These are phyloP conservation scores for Cladosporium colombiae DNA, from an alignment of 2,329 filamentous ascomycete genomes.

Conservation along the genomic window DNA sequence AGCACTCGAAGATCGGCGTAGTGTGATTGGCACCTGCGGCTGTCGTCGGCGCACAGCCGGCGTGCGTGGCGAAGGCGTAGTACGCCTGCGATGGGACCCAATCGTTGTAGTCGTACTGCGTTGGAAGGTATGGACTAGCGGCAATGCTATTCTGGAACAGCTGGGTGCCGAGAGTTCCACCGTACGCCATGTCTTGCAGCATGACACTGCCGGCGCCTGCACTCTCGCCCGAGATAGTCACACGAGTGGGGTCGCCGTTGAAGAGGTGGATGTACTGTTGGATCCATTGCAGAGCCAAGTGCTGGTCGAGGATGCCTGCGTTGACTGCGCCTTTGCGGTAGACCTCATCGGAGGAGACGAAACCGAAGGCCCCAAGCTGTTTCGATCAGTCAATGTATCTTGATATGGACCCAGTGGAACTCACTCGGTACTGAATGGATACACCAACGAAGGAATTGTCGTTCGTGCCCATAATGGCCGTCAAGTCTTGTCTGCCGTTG, in stretches of 20 bases:
- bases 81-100: not conserved
- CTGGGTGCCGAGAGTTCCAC: slow-evolving; percentile 29
- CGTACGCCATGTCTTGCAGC: slow-evolving; percentile 38
- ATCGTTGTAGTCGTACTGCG: not conserved
- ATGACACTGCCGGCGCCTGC: slow-evolving; percentile 44
- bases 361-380: slow-evolving; percentile 49
- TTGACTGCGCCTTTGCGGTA: slow-evolving; percentile 40
- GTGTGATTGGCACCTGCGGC: not conserved
- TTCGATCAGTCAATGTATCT: not conserved
- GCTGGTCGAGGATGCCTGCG: slow-evolving; percentile 50
- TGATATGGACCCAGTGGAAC: not conserved
- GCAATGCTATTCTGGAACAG: slow-evolving; percentile 36
- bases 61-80: not conserved
- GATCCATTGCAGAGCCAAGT: slow-evolving; percentile 54
- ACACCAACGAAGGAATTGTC: not conserved
- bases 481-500: not conserved
- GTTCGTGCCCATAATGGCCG: not conserved
- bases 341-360: slow-evolving; percentile 43
- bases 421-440: not conserved
- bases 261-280: slow-evolving; percentile 50
- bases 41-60: not conserved
- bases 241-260: slow-evolving; percentile 48
- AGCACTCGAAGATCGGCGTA: not conserved
- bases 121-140: not conserved
- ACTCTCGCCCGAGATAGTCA: slow-evolving; percentile 46